phyloP scores from a whole-genome alignment of 2,329 filamentous ascomycete genomes.

The Ceratocystiopsis brevicomis region DNA sequence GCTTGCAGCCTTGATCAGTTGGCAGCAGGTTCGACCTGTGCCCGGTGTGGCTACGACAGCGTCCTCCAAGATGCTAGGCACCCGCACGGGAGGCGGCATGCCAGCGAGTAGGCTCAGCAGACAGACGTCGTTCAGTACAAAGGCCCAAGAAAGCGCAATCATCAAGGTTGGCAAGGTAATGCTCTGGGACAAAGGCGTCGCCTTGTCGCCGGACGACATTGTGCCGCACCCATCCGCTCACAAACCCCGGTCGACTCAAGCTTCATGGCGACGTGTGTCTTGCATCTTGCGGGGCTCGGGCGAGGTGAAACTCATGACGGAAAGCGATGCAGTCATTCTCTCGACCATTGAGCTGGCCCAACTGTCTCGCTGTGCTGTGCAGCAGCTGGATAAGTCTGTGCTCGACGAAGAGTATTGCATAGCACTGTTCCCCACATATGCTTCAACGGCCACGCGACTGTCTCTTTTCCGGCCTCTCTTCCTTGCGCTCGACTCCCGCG shows the following conservation, averaged over 20 bases:
- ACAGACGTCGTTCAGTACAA: constrained; percentile 22
- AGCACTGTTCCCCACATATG: constrained; percentile 87
- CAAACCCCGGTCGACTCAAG: constrained; percentile 32
- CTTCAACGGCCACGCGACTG: constrained; percentile 50
- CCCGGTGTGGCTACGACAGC: constrained; percentile 13
- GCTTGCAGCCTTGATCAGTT: constrained; percentile 64
- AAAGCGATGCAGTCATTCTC: constrained; percentile 63
- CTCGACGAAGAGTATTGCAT: constrained; percentile 87
- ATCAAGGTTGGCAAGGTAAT: constrained; percentile 91
- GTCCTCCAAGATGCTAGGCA: constrained; percentile 18
- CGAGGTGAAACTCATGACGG: constrained; percentile 76
- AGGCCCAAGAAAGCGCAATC: constrained; percentile 52
- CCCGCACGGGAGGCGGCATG: too few species aligned
- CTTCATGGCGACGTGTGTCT: constrained; percentile 70
- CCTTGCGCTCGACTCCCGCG: constrained; percentile 65
- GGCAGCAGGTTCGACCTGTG: constrained; percentile 51
- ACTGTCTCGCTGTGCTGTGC: constrained; percentile 73
- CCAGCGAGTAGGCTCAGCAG: constrained; percentile 2
- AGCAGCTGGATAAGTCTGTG: constrained; percentile 77
- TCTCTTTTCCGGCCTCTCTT: constrained; percentile 77
- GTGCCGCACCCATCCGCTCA: constrained; percentile 38
- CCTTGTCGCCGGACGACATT: constrained; percentile 34
- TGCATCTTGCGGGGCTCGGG: constrained; percentile 91
- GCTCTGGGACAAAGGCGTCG: constrained; percentile 66
- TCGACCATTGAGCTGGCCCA: constrained; percentile 76